Base-by-base conservation (phyloP, 306 rosid species). In the Geum urbanum region DNA sequence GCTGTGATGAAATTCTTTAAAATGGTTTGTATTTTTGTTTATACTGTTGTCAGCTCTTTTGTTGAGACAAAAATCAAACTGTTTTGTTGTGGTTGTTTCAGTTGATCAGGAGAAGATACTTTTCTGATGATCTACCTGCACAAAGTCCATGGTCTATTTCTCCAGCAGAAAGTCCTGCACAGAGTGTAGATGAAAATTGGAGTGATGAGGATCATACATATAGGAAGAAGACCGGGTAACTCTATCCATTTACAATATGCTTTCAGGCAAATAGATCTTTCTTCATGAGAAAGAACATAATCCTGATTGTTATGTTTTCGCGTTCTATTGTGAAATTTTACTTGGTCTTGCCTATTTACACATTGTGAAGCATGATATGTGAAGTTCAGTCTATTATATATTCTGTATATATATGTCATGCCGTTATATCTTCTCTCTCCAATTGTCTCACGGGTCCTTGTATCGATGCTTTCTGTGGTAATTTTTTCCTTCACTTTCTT, bases 31-130 rank as follows among this genome's bases (percentile, higher is more conserved):
- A 58, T 63, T 75, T 39, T 27, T 72, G 9, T 76, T 68, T 65
- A 51, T 63, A 63, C 45, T 67, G 43, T 27, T 20, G 24, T 47
- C 19, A 54, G 51, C 65, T 40, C 14, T 4, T 35, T 15, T 43
- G 8, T 39, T 16, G 13, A 0, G 55, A 44, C 46, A 15, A 19
- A 24, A 55, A 15, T 81, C 76, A 76, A 69, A 79, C 67, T 79
- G 72, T 66, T 68, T 48, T 62, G 44, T 63, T 65, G 58, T 52
- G 66, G 55, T 76, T 66, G 51, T 84, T 79, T 55, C 84, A 95
- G 99, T 85, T 95, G 82, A 91, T 95, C 79, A 80, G 95, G 77
- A 88, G 97, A 78, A 86, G 97, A 73, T 95, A 95, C 78, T 91
- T 91, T 81, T 78, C 99, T 22, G 99, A 95, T 73, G 94, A 89